Percentiles rank a stretch among this genome's conserved stretches.
These are phyloP conservation scores for Pichia pseudocactophila DNA, from an alignment of 805 yeast genomes.

Conservation along the genomic window DNA sequence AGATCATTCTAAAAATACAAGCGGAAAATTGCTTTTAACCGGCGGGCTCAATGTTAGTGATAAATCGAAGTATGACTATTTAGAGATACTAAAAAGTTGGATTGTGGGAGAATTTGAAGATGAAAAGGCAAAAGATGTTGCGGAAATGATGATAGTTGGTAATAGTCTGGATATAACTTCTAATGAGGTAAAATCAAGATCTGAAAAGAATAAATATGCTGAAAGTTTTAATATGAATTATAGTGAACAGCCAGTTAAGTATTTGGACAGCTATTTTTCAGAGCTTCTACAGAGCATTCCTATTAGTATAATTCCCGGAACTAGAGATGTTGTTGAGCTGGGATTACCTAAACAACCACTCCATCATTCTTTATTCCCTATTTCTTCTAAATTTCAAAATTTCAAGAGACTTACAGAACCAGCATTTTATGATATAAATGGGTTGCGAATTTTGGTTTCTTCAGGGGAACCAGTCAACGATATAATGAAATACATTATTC, in stretches of 20 bases:
- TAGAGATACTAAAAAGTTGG: conserved; percentile 59
- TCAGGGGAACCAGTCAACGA: conserved; percentile 84
- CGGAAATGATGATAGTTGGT: conserved; percentile 47
- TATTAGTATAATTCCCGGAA: conserved; percentile 78
- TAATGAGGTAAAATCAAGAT: conserved; percentile 19
- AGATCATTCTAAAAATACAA: background rate
- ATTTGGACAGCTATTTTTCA: conserved; percentile 50
- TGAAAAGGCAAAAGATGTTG: conserved; percentile 15
- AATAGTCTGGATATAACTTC: conserved; percentile 27
- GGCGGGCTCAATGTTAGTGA: conserved; percentile 63
- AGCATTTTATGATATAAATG: conserved; percentile 51
- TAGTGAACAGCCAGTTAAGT: conserved; percentile 37
- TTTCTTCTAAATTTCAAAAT: conserved; percentile 28
- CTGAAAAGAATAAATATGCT: conserved; percentile 32
- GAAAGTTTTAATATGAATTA: conserved; percentile 49
- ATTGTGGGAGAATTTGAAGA: conserved; percentile 54
- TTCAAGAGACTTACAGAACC: conserved; percentile 60
- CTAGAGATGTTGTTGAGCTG: conserved; percentile 72
- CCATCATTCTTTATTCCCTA: conserved; percentile 63
- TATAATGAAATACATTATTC: conserved; percentile 54
- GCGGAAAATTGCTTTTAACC: conserved; percentile 53
- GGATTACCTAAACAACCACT: conserved; percentile 86
- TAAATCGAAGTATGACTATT: conserved; percentile 33
- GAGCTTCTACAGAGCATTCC: conserved; percentile 54
- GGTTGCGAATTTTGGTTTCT: conserved; percentile 54